Evolutionary conservation across 495 filamentous ascomycete species (phyloP).

Genomic region (Penicillium desertorum): DNA sequence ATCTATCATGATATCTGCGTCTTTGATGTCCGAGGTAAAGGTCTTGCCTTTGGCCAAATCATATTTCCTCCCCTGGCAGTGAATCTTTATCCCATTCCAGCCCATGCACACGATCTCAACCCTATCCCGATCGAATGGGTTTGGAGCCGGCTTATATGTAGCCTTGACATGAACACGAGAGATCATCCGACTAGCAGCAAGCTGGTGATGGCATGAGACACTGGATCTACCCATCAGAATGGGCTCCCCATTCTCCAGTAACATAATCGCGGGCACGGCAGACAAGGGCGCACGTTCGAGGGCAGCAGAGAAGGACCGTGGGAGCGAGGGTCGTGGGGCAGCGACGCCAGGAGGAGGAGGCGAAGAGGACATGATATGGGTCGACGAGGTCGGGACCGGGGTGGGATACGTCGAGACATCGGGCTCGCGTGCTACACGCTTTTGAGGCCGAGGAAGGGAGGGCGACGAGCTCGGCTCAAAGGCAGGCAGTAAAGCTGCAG

Average conservation of each 20-base stretch:
- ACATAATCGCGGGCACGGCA: constrained; percentile 72
- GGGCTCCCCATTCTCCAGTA: constrained; percentile 79
- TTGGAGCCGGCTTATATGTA: constrained; percentile 68
- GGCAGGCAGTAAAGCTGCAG: constrained; percentile 80
- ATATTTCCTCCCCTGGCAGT: constrained; percentile 85
- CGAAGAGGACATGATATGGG: constrained; percentile 86
- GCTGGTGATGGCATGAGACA: constrained; percentile 86
- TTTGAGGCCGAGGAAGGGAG: constrained; percentile 68
- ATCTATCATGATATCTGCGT: constrained; percentile 91
- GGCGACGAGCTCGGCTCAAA: constrained; percentile 96
- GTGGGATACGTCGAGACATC: constrained; percentile 66
- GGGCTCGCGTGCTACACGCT: constrained; percentile 64
- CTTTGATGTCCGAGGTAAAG: constrained; percentile 87
- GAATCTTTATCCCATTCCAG: constrained; percentile 93
- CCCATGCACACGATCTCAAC: constrained; percentile 87
- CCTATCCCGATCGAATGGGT: constrained; percentile 61
- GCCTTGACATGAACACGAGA: constrained; percentile 92
- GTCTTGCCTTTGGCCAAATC: constrained; percentile 84
- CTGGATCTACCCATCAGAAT: constrained; percentile 88
- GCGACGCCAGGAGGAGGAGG: constrained; percentile 61
- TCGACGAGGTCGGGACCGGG: constrained; percentile 89
- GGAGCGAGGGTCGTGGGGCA: constrained; percentile 33
- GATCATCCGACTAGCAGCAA: constrained; percentile 86
- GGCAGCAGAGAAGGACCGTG: constrained; percentile 63
- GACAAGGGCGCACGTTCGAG: constrained; percentile 85